Percentiles rank a stretch among this genome's conserved stretches.
These are phyloP conservation scores for Tuber calosporum DNA, from an alignment of 495 filamentous ascomycete genomes.

Conservation along the genomic window DNA sequence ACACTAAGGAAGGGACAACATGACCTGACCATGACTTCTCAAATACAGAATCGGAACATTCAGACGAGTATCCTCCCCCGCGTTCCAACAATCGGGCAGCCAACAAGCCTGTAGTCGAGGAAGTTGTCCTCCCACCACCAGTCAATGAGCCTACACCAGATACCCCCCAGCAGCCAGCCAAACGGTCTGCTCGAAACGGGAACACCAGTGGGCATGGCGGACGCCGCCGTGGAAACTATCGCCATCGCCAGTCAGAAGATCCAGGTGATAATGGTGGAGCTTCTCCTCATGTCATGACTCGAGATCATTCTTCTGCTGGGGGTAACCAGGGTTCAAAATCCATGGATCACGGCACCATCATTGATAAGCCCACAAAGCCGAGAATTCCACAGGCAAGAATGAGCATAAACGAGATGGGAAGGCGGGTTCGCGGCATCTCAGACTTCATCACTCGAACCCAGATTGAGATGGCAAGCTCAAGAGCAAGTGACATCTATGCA, in stretches of 20 bases:
- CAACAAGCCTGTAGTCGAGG: constrained; percentile 30
- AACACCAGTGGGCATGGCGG: constrained; percentile 44
- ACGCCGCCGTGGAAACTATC: constrained; percentile 39
- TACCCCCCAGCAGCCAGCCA: constrained; percentile 40
- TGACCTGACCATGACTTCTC: constrained; percentile 20
- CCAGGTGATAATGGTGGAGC: constrained; percentile 43
- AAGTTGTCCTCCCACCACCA: constrained; percentile 24
- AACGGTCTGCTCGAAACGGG: constrained; percentile 46
- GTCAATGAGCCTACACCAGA: constrained; percentile 30
- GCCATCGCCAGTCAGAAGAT: constrained; percentile 43
- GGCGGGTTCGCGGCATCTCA: constrained; percentile 70
- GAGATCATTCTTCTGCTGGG: constrained; percentile 37
- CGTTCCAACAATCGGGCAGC: constrained; percentile 33
- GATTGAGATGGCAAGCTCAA: constrained; percentile 64
- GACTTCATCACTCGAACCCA: constrained; percentile 89
- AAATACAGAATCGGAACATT: constrained; percentile 40
- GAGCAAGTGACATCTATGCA: constrained; percentile 40
- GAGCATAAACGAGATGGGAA: constrained; percentile 86
- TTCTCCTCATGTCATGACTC: constrained; percentile 41
- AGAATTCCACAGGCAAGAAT: constrained; percentile 51
- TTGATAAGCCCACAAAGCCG: constrained; percentile 42
- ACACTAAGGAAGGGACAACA: constrained; percentile 1
- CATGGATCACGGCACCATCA: constrained; percentile 31
- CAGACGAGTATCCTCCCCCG: constrained; percentile 41
- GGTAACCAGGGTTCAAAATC: constrained; percentile 33